Percentiles rank a stretch among this genome's conserved stretches.
These are phyloP conservation scores for Leptomonas pyrrhocoris DNA, from an alignment of 208 protist species.

Conservation along the genomic window DNA sequence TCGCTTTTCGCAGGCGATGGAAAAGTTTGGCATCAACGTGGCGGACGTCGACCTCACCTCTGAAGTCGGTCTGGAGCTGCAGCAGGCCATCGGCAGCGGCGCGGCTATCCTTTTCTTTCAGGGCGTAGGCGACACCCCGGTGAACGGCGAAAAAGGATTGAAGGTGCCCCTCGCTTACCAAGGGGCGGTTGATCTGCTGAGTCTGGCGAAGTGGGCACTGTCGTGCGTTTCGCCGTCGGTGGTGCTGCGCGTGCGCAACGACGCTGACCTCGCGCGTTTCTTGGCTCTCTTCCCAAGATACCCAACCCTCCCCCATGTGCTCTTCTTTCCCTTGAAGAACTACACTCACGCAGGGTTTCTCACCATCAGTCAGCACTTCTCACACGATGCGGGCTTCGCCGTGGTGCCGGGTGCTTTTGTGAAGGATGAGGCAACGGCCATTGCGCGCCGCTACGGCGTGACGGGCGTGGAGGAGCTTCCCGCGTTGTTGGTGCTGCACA, in stretches of 20 bases:
- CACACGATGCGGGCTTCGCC: conserved; percentile 42
- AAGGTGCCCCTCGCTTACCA: conserved; percentile 37
- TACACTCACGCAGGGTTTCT: conserved; percentile 34
- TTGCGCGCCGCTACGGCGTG: conserved; percentile 46
- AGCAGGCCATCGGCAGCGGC: not conserved
- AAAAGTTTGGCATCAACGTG: conserved; percentile 33
- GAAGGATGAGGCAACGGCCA: not conserved
- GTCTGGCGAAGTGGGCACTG: conserved; percentile 39
- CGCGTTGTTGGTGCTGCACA: conserved; percentile 38
- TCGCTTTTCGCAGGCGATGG: conserved; percentile 18
- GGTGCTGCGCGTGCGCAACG: conserved; percentile 41
- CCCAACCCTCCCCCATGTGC: conserved; percentile 39
- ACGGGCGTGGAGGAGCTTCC: conserved; percentile 27
- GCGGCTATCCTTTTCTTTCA: conserved; percentile 41
- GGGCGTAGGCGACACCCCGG: conserved; percentile 27
- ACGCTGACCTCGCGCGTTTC: conserved; percentile 36
- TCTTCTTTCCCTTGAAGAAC: conserved; percentile 42
- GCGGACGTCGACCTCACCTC: conserved; percentile 17
- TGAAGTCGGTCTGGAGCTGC: conserved; percentile 20
- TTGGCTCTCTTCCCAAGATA: conserved; percentile 38
- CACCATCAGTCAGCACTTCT: conserved; percentile 34
- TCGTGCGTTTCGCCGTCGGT: conserved; percentile 29
- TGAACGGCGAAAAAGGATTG: not conserved
- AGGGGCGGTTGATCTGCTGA: conserved; percentile 15
- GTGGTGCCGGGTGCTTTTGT: conserved; percentile 44